Conservation (phyloP, 345 rosid species). For the Ceriops zippeliana region DNA sequence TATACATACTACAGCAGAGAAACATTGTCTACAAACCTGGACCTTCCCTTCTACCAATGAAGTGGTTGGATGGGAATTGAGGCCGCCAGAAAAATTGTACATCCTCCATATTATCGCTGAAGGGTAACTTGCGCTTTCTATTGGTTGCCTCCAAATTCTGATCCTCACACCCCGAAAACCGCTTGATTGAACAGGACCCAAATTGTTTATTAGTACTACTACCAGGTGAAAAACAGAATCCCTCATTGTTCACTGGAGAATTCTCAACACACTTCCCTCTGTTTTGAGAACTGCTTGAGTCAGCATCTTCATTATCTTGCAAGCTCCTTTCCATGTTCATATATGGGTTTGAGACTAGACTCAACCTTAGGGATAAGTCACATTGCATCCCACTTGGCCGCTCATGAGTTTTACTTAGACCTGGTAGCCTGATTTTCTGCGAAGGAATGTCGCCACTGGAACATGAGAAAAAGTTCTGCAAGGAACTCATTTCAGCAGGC, state of each 20-base stretch:
- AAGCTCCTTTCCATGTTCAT: conserved; percentile 35
- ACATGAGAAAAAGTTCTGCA: conserved; percentile 29
- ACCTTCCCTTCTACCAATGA: conserved; percentile 29
- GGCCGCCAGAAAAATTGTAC: conserved; percentile 38
- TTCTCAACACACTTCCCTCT: conserved; percentile 23
- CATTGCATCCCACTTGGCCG: conserved; percentile 42
- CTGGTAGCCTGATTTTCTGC: conserved; percentile 21
- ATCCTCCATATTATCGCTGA: conserved; percentile 38
- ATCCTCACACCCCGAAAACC: conserved; percentile 36
- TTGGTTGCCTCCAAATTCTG: conserved; percentile 34
- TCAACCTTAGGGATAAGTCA: conserved; percentile 83
- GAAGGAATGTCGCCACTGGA: conserved; percentile 28
- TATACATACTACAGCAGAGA: conserved; percentile 28
- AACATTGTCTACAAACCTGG: conserved; percentile 47
- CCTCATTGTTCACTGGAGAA: conserved; percentile 39
- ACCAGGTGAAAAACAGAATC: conserved; percentile 57
- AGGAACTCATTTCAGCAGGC: conserved; percentile 29
- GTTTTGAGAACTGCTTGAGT: conserved; percentile 33
- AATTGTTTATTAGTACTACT: conserved; percentile 35
- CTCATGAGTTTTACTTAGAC: conserved; percentile 25
- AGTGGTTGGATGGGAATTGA: conserved; percentile 32
- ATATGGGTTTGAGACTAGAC: conserved; percentile 47
- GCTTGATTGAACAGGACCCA: conserved; percentile 29
- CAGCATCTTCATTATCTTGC: conserved; percentile 36
- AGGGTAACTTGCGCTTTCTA: conserved; percentile 47